phyloP scores from a whole-genome alignment of 2,329 filamentous ascomycete genomes.

The Paecilomyces variotii region DNA sequence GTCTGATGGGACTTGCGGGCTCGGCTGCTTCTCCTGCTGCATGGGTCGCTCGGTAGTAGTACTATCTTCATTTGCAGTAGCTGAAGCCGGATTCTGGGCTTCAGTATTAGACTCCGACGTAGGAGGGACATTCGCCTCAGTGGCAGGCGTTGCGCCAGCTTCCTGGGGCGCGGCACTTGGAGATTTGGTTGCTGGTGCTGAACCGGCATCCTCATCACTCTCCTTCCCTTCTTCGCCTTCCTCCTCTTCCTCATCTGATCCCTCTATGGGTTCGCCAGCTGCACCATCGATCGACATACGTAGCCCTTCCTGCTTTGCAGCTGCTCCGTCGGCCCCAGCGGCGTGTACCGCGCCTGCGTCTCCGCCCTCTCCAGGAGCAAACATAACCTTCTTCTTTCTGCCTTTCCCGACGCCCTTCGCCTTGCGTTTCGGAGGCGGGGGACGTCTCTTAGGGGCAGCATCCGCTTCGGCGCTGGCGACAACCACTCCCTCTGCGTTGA shows the following conservation, averaged over 20 bases:
- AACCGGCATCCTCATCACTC: slow-evolving; percentile 40
- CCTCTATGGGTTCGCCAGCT: slow-evolving; percentile 35
- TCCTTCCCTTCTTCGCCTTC: slow-evolving; percentile 32
- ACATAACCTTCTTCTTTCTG: slow-evolving; percentile 63
- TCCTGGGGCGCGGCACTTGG: slow-evolving; percentile 29
- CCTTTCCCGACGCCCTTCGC: slow-evolving; percentile 70
- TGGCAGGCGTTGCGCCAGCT: slow-evolving; percentile 13
- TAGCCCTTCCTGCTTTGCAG: slow-evolving; percentile 38
- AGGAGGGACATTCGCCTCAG: slow-evolving; percentile 15
- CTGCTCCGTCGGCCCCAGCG: slow-evolving; percentile 20
- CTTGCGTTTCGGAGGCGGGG: slow-evolving; percentile 73
- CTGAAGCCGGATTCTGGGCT: slow-evolving; percentile 1
- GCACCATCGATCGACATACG: slow-evolving; percentile 33
- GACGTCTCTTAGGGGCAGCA: slow-evolving; percentile 51
- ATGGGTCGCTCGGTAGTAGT: not conserved
- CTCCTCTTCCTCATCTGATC: not conserved
- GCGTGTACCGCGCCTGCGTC: slow-evolving; percentile 27
- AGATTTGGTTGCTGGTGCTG: slow-evolving; percentile 38
- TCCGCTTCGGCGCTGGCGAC: slow-evolving; percentile 43
- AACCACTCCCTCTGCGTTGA: slow-evolving; percentile 54
- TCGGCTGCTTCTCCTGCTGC: not conserved
- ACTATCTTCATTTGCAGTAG: not conserved
- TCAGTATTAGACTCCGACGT: slow-evolving; percentile 10
- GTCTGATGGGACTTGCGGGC: not conserved
- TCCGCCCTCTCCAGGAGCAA: slow-evolving; percentile 38